Evolutionary conservation across 805 yeast genomes (phyloP).

Genomic region (Suhomyces faveliae): DNA sequence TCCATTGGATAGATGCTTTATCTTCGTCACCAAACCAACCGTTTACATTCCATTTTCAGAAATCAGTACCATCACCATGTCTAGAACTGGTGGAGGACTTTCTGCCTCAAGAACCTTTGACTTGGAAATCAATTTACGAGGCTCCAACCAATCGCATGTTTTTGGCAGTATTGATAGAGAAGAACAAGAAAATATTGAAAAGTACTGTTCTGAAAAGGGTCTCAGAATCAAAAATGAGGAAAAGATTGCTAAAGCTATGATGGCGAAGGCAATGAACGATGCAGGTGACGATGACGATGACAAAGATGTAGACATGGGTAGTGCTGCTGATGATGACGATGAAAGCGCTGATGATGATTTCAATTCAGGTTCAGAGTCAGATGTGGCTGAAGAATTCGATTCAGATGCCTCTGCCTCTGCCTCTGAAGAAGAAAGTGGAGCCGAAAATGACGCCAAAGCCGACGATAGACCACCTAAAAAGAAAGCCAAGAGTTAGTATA

Average conservation of each 20-base stretch:
- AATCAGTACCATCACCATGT: slow-evolving; percentile 70
- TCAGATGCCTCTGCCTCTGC: slow-evolving; percentile 52
- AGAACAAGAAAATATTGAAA: slow-evolving; percentile 79
- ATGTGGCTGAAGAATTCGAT: slow-evolving; percentile 82
- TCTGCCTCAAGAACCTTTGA: slow-evolving; percentile 89
- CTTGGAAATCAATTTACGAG: slow-evolving; percentile 70
- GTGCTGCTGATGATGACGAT: slow-evolving; percentile 71
- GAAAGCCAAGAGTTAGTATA: slow-evolving; percentile 16
- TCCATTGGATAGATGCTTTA: slow-evolving; percentile 86
- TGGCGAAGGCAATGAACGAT: slow-evolving; percentile 72
- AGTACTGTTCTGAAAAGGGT: slow-evolving; percentile 72
- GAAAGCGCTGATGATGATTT: slow-evolving; percentile 89
- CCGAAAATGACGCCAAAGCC: slow-evolving; percentile 27
- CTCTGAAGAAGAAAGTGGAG: slow-evolving; percentile 21
- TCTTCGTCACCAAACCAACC: slow-evolving; percentile 93
- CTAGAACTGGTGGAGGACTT: slow-evolving; percentile 79
- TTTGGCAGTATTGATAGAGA: slow-evolving; percentile 89
- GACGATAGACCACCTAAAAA: slow-evolving; percentile 16
- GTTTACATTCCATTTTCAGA: slow-evolving; percentile 86
- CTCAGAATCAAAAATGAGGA: slow-evolving; percentile 85
- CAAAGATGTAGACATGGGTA: slow-evolving; percentile 54
- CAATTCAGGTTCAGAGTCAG: slow-evolving; percentile 59
- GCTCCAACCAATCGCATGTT: slow-evolving; percentile 64
- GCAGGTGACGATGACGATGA: slow-evolving; percentile 50
- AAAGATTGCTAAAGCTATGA: slow-evolving; percentile 77